These are phyloP conservation scores for Symbiodinium natans DNA, from an alignment of 73 alveolate species.

Conservation along the genomic window DNA sequence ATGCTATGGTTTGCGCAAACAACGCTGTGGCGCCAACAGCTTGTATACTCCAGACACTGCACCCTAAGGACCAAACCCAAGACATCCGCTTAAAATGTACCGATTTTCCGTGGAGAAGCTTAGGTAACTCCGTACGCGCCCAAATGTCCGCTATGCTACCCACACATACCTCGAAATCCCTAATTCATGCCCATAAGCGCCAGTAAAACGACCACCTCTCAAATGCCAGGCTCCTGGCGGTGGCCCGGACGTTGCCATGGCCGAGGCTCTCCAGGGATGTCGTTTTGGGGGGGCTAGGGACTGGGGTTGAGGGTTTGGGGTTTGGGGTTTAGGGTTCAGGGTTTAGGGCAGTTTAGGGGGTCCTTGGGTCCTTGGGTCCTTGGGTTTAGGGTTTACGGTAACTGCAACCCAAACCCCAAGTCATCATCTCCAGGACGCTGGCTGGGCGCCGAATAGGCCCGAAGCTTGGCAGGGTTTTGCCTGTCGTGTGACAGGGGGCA, in stretches of 20 bases:
- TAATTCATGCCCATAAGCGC: too few species aligned
- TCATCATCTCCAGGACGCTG: conserved; percentile 16
- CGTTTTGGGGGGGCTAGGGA: background rate
- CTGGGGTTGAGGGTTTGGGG: background rate
- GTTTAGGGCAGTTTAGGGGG: background rate
- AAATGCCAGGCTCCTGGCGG: conserved; percentile 84
- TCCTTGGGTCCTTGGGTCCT: background rate
- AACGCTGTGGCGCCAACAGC: too few species aligned
- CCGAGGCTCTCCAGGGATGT: conserved; percentile 11
- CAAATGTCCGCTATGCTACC: too few species aligned
- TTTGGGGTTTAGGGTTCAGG: background rate
- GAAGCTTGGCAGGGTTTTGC: background rate
- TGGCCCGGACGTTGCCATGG: conserved; percentile 87
- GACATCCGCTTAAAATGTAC: too few species aligned
- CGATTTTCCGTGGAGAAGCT: too few species aligned
- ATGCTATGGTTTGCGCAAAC: too few species aligned
- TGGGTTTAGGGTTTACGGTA: background rate
- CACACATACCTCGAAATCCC: too few species aligned
- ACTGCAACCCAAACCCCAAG: background rate
- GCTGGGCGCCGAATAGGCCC: conserved; percentile 74
- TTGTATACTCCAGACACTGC: too few species aligned
- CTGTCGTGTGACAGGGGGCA: too few species aligned
- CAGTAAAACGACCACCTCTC: too few species aligned
- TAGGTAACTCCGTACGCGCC: too few species aligned
- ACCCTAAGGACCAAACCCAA: too few species aligned